Percentiles rank a stretch among this genome's conserved stretches.
phyloP scores from a whole-genome alignment of 2,329 filamentous ascomycete genomes.

The Xylariaceae sp. region DNA sequence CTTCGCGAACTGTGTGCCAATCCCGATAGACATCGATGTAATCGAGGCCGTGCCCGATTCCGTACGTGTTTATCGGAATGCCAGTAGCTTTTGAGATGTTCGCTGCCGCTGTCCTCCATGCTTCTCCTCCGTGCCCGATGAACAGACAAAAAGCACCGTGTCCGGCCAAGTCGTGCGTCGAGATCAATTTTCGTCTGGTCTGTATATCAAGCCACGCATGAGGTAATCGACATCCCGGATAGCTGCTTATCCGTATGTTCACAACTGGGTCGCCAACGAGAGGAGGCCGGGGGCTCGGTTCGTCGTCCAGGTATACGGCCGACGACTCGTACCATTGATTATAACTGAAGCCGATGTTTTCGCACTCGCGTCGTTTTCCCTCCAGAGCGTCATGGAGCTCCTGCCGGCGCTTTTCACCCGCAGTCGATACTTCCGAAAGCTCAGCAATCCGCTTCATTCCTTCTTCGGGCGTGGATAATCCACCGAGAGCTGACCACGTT shows the following conservation, averaged over 20 bases:
- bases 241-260: slow-evolving; percentile 41
- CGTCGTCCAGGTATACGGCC: slow-evolving; percentile 36
- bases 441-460: slow-evolving; percentile 35
- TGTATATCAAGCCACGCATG: slow-evolving; percentile 60
- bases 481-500: slow-evolving; percentile 46
- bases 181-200: slow-evolving; percentile 44
- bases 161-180: slow-evolving; percentile 60
- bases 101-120: slow-evolving; percentile 50
- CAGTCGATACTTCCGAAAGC: slow-evolving; percentile 33
- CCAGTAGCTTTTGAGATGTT: slow-evolving; percentile 38
- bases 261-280: slow-evolving; percentile 21
- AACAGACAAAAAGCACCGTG: slow-evolving; percentile 50
- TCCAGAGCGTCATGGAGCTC: slow-evolving; percentile 42
- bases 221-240: slow-evolving; percentile 58
- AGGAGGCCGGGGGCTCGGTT: slow-evolving; percentile 31
- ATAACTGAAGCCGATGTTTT: slow-evolving; percentile 38
- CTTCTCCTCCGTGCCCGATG: slow-evolving; percentile 54
- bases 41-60: slow-evolving; percentile 57
- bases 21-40: slow-evolving; percentile 62
- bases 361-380: slow-evolving; percentile 50
- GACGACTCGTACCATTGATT: slow-evolving; percentile 48
- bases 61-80: slow-evolving; percentile 47
- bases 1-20: slow-evolving; percentile 52
- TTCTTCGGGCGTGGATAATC: slow-evolving; percentile 37
- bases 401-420: slow-evolving; percentile 35